A percentile compares a stretch with the other conserved stretches of the same genome.
Conservation (phyloP, 768 basidiomycete species). For the Russula lepida region DNA sequence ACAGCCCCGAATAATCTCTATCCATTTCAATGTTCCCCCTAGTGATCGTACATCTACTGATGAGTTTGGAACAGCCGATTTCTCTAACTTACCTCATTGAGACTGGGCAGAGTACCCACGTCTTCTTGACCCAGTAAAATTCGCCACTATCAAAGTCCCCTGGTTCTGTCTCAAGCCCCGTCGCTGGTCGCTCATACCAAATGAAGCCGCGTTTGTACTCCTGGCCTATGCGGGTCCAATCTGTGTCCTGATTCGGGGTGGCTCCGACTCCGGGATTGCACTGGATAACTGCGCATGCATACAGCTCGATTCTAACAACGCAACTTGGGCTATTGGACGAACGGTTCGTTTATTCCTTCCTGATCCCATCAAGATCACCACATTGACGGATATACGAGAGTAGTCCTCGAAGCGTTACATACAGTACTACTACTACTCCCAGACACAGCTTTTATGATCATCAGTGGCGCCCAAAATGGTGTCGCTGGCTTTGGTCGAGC, state of each 20-base stretch:
- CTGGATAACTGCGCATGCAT: constrained; percentile 68
- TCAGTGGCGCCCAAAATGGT: constrained; percentile 66
- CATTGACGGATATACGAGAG: neutral
- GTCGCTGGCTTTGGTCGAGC: constrained; percentile 68
- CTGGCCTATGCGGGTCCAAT: constrained; percentile 71
- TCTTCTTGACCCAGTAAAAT: constrained; percentile 57
- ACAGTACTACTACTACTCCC: constrained; percentile 65
- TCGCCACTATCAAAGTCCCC: constrained; percentile 51
- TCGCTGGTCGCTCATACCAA: constrained; percentile 65
- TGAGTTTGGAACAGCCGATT: constrained; percentile 26
- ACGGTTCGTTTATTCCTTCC: constrained; percentile 45
- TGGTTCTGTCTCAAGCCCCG: constrained; percentile 59
- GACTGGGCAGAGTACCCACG: constrained; percentile 54
- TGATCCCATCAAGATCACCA: neutral
- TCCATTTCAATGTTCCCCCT: constrained; percentile 68
- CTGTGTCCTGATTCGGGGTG: constrained; percentile 66
- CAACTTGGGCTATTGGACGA: constrained; percentile 65
- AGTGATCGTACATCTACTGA: constrained; percentile 63
- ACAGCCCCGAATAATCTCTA: constrained; percentile 79
- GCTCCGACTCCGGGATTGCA: constrained; percentile 48
- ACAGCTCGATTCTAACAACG: constrained; percentile 50
- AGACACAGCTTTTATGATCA: constrained; percentile 63
- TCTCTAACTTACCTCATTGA: neutral
- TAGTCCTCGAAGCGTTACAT: constrained; percentile 70
- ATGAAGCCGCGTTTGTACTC: constrained; percentile 61